Evolutionary conservation across 306 rosid species (phyloP).

Genomic region (Prunus mongolica): DNA sequence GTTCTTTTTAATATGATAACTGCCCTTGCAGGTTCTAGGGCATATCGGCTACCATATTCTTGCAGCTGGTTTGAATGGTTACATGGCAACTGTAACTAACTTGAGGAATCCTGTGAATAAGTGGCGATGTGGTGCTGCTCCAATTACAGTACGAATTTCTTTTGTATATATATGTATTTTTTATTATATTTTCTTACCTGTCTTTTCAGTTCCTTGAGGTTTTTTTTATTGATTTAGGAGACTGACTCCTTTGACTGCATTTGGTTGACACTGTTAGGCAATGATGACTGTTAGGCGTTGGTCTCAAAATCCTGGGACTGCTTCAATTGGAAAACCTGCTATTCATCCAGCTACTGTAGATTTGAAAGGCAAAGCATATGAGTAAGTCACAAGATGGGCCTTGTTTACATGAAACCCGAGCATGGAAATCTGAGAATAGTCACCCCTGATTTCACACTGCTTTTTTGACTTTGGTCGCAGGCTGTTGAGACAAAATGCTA

Average conservation of each 20-base stretch:
- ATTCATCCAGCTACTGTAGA: constrained; percentile 96
- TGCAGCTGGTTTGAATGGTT: constrained; percentile 90
- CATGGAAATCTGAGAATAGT: neutral
- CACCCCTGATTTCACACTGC: constrained; percentile 6
- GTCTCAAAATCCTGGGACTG: constrained; percentile 80
- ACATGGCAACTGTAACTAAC: constrained; percentile 90
- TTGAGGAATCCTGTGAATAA: constrained; percentile 78
- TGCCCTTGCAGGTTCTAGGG: constrained; percentile 75
- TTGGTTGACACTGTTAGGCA: constrained; percentile 41
- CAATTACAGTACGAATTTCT: constrained; percentile 56
- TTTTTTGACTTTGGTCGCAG: constrained; percentile 48
- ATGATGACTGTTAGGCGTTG: constrained; percentile 97
- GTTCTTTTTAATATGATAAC: constrained; percentile 15
- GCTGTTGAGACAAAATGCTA: constrained; percentile 62
- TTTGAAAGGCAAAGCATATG: constrained; percentile 94
- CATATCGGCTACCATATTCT: constrained; percentile 88
- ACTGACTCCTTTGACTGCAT: constrained; percentile 16
- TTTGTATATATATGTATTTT: neutral
- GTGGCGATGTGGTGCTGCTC: constrained; percentile 96
- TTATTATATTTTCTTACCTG: neutral
- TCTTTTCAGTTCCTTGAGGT: neutral
- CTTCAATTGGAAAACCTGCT: constrained; percentile 88
- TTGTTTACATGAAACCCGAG: neutral
- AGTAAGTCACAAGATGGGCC: constrained; percentile 48
- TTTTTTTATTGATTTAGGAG: neutral